These are phyloP conservation scores for Colletotrichum caudatum DNA, from an alignment of 2,329 filamentous ascomycete genomes.

Conservation along the genomic window DNA sequence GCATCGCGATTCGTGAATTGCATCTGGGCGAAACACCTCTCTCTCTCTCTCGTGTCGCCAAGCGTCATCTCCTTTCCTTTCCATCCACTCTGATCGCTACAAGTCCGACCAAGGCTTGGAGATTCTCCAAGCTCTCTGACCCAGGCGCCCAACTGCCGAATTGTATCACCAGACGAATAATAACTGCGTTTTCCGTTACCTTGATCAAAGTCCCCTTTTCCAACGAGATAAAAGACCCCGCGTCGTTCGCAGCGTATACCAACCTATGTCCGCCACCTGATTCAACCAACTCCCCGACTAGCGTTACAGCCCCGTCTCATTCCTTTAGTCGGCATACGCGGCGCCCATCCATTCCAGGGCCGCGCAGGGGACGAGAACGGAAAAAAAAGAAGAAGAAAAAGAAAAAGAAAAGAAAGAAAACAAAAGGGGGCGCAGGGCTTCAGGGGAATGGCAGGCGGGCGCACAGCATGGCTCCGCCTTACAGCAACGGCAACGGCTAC, in stretches of 20 bases:
- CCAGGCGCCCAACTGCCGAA: slow-evolving; percentile 18
- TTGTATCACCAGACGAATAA: not conserved
- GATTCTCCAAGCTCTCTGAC: slow-evolving; percentile 12
- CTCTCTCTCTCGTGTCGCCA: slow-evolving; percentile 23
- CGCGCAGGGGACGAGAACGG: not conserved
- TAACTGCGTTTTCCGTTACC: not conserved
- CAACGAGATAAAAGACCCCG: not conserved
- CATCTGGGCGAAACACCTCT: not conserved
- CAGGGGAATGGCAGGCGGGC: slow-evolving; percentile 47
- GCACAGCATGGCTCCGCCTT: slow-evolving; percentile 51
- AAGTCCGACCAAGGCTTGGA: not conserved
- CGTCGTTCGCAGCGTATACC: not conserved
- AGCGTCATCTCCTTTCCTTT: slow-evolving; percentile 35
- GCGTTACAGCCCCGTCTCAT: slow-evolving; percentile 22
- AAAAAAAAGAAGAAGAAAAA: slow-evolving; percentile 8
- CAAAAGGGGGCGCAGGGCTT: slow-evolving; percentile 22
- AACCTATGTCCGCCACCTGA: slow-evolving; percentile 11
- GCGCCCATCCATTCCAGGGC: slow-evolving; percentile 32
- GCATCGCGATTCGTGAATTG: slow-evolving; percentile 39
- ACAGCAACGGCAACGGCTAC: slow-evolving; percentile 52
- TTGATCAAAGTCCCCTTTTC: not conserved
- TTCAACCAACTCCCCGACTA: slow-evolving; percentile 2
- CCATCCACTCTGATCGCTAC: not conserved
- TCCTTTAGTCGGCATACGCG: slow-evolving; percentile 11
- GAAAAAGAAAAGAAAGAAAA: not conserved